Evolutionary conservation across 805 yeast species (phyloP).

Genomic region (Lachancea fermentati): DNA sequence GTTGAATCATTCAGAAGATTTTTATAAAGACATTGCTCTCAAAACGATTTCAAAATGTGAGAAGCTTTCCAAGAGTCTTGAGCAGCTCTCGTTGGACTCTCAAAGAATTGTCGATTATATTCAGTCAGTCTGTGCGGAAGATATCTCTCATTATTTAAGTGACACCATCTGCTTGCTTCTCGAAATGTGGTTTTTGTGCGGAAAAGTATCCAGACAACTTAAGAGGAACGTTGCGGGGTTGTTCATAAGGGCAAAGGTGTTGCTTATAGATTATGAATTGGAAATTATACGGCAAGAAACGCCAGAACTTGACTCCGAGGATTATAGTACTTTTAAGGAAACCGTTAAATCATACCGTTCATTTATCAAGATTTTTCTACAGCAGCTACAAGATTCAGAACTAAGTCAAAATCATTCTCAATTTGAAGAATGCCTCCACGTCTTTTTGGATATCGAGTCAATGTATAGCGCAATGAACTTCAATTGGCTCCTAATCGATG

Average conservation of each 20-base stretch:
- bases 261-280: slow-evolving; percentile 59
- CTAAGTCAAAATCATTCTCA: slow-evolving; percentile 48
- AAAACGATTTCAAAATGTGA: slow-evolving; percentile 51
- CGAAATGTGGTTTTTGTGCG: slow-evolving; percentile 24
- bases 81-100: slow-evolving; percentile 13
- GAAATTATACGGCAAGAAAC: slow-evolving; percentile 31
- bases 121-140: slow-evolving; percentile 31
- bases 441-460: slow-evolving; percentile 63
- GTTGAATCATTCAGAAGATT: slow-evolving; percentile 25
- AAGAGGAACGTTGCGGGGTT: slow-evolving; percentile 48
- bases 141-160: slow-evolving; percentile 34
- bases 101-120: slow-evolving; percentile 15
- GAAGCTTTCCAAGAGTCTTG: slow-evolving; percentile 19
- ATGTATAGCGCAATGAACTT: slow-evolving; percentile 58
- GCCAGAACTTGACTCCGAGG: slow-evolving; percentile 10
- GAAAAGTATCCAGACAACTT: slow-evolving; percentile 12
- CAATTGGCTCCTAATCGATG: slow-evolving; percentile 30
- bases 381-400: slow-evolving; percentile 52
- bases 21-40: slow-evolving; percentile 49
- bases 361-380: slow-evolving; percentile 53
- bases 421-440: slow-evolving; percentile 61
- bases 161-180: slow-evolving; percentile 37
- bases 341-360: slow-evolving; percentile 48
- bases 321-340: slow-evolving; percentile 34
- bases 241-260: slow-evolving; percentile 60